phyloP scores from a whole-genome alignment of 306 rosid species.

The Trichosanthes cucumerina region DNA sequence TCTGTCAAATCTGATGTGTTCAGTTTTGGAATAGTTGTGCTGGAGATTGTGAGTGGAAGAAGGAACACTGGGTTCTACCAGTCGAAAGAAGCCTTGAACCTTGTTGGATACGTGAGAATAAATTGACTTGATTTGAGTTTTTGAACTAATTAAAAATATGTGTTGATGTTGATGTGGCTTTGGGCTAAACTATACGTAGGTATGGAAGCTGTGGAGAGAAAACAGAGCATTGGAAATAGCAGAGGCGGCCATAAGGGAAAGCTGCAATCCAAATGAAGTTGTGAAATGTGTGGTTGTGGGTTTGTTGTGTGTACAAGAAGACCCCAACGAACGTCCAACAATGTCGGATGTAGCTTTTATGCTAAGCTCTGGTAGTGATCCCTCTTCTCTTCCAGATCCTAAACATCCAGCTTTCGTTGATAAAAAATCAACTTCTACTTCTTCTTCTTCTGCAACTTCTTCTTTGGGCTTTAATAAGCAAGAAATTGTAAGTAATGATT shows the following conservation, averaged over 20 bases:
- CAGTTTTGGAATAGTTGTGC: constrained; percentile 8
- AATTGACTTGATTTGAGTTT: background rate
- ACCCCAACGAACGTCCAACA: constrained; percentile 8
- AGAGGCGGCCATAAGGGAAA: background rate
- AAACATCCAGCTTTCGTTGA: constrained; percentile 12
- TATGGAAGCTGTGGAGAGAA: constrained; percentile 12
- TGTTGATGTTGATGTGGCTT: too few species aligned
- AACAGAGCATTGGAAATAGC: constrained; percentile 22
- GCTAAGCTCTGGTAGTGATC: background rate
- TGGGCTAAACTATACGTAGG: background rate
- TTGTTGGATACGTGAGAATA: constrained; percentile 10
- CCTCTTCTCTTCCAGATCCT: constrained; percentile 8
- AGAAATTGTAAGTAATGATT: background rate
- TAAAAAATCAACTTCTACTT: background rate
- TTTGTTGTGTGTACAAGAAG: constrained; percentile 14
- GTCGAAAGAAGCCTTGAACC: background rate
- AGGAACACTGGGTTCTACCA: constrained; percentile 8
- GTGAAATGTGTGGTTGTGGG: constrained; percentile 9
- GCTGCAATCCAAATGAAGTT: background rate
- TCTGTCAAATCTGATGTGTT: constrained; percentile 15
- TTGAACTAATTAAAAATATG: background rate
- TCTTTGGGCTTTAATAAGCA: background rate
- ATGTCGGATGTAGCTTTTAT: constrained; percentile 9
- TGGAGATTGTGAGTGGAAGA: constrained; percentile 19
- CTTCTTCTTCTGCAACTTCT: background rate